Conservation (phyloP, 1,139 yeast species). For the Kazachstania sp. region DNA sequence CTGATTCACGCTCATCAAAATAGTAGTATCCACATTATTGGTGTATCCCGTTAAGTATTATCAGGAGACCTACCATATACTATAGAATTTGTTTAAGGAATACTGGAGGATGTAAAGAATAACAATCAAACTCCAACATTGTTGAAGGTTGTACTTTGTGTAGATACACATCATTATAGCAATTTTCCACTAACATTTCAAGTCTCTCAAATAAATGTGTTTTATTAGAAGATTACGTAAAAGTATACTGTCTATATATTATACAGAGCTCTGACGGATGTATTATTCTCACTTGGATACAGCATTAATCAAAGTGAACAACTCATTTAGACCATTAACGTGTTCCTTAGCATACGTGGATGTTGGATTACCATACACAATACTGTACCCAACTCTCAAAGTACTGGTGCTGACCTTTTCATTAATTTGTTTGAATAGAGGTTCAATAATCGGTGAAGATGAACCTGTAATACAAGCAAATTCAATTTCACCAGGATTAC, state of each 20-base stretch:
- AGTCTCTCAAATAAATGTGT: background rate
- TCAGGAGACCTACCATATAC: too few species aligned
- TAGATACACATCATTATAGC: too few species aligned
- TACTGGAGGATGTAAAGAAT: too few species aligned
- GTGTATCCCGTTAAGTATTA: too few species aligned
- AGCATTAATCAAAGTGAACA: constrained; percentile 43
- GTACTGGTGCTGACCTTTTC: constrained; percentile 33
- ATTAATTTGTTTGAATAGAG: constrained; percentile 55
- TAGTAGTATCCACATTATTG: too few species aligned
- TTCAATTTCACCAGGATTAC: constrained; percentile 20
- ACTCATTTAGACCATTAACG: constrained; percentile 70
- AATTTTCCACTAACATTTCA: too few species aligned
- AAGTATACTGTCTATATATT: background rate
- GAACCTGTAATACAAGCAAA: constrained; percentile 55
- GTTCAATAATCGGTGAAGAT: constrained; percentile 61
- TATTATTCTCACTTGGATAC: constrained; percentile 4
- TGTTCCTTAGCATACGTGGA: constrained; percentile 60
- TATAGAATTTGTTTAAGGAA: too few species aligned
- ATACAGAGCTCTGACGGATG: too few species aligned
- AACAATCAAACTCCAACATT: too few species aligned
- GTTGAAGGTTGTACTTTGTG: too few species aligned
- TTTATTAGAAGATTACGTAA: background rate
- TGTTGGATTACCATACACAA: constrained; percentile 50
- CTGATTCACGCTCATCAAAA: too few species aligned
- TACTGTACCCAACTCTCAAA: constrained; percentile 45